Base-by-base conservation (phyloP, 192 early-diverging fungal species). In the Pilaira anomala region DNA sequence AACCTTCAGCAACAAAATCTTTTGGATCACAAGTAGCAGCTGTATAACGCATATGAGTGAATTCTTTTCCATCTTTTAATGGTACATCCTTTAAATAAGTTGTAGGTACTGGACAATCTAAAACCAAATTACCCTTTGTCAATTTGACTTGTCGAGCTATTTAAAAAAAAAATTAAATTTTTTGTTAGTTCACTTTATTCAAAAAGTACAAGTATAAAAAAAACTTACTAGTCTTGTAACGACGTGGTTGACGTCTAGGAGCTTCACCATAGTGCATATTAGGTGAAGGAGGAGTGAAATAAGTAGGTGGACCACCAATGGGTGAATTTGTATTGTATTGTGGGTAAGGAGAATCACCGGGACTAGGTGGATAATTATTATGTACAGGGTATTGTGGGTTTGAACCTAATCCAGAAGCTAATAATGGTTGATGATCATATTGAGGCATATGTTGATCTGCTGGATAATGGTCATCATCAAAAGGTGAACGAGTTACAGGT, bases 1-100 rank as follows among this genome's bases (percentile, higher is more conserved):
- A 92, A 25, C 83, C 81, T 46, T 80, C 67, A 11, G 66, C 26
- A 25, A 63, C 62, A 64, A 91, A 92, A 28, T 78, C 76, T 36
- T 78, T 67, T 1, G 84, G 84, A 60, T 85, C 83, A 66, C 86
- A 89, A 24, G 89, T 89, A 9, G 81, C 82, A 41, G 85, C 89
- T 8, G 89, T 86, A 60, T 91, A 91, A 8, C 88, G 73, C 84
- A 88, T 80, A 67, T 90, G 80, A 45, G 87, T 87, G 68, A 88
- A 88, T 60, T 91, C 89, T 26, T 87, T 79, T 12, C 77, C 83
- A 12, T 75, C 65, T 55, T 77, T 63, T 40, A 66, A 61, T 56
- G 74, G 66, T 56, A 83, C 71, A 41, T 69, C 49, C 63, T 66
- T 65, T 51, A 82, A 59, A 73, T 82, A 66, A 65, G 72, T 74